Base-by-base conservation (phyloP, 768 basidiomycete species). In the Nidularia pulvinata region DNA sequence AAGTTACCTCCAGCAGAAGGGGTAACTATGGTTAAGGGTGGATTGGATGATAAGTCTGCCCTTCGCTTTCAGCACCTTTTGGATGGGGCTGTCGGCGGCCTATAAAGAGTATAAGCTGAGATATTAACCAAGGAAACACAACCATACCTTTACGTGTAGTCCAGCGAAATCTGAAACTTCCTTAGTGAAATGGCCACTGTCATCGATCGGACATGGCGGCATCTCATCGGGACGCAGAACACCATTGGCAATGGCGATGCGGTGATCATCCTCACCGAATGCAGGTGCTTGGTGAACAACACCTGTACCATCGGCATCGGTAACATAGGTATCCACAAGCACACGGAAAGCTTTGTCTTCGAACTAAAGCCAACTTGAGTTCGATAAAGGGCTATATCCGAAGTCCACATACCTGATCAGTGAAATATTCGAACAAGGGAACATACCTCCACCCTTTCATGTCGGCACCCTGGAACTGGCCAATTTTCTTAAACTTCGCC, bases 241-340 rank as follows among this genome's bases (percentile, higher is more conserved):
- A 16, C 89, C 91, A 62, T 96, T 82, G 3, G 85, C 84, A 55
- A 96, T 80, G 30, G 91, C 89, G 61, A 99, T 84, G 50, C 97
- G 91, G 69, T 98, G 93, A 81, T 99, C 97, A 62, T 99, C 97
- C 68, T 98, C 96, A 76, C 97, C 97, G 64, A 97, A 98, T 0
- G 90, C 95, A 2, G 97, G 97, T 2, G 97, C 94, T 73, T 99
- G 97, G 68, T 99, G 97, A 33, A 99, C 97, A 63, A 98, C 95
- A 62, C 97, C 97, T 32, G 97, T 99, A 65, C 97, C 97, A 55
- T 94, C 91, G 13, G 85, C 81, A 60, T 88, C 90, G 3, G 93
- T 96, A 47, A 99, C 96, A 67, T 99, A 99, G 0, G 87, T 88
- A 64, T 99, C 97, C 19, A 83, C 80, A 11, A 99, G 68, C 13